These are phyloP conservation scores for Achlya hypogyna DNA, from an alignment of 352 stramenopile genomes.

Conservation along the genomic window DNA sequence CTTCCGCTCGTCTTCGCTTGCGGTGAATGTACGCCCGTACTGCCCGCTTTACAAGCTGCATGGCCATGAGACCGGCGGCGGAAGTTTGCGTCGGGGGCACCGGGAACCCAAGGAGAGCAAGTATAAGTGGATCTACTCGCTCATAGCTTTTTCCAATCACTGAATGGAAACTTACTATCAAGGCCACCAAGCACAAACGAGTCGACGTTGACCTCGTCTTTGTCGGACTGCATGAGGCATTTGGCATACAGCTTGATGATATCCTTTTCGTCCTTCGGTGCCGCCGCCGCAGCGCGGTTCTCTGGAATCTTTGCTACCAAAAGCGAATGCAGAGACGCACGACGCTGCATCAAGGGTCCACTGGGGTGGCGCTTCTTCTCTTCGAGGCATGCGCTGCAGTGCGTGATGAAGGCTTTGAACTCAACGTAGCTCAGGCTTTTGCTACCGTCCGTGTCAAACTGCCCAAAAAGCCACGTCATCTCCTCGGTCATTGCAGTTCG, in stretches of 20 bases:
- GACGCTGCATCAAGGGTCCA: not conserved
- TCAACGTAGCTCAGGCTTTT: conserved; percentile 19
- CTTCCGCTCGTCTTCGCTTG: not conserved
- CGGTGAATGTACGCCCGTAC: conserved; percentile 13
- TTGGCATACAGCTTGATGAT: conserved; percentile 19
- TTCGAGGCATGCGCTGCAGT: not conserved
- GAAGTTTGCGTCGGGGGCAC: conserved; percentile 16
- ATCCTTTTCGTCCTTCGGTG: conserved; percentile 11
- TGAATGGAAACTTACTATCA: conserved; percentile 2
- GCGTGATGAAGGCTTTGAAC: conserved; percentile 15
- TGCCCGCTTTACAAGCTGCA: conserved; percentile 12
- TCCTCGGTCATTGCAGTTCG: conserved; percentile 5
- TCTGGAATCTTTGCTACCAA: not conserved
- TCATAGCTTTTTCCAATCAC: not conserved
- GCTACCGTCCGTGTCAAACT: conserved; percentile 19
- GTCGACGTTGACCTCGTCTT: conserved; percentile 18
- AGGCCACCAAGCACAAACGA: conserved; percentile 18
- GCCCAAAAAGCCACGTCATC: conserved; percentile 11
- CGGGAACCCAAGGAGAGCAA: conserved; percentile 15
- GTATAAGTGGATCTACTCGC: conserved; percentile 8
- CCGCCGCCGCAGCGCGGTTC: not conserved
- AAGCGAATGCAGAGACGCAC: not conserved
- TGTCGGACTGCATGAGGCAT: conserved; percentile 20
- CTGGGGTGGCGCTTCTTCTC: not conserved
- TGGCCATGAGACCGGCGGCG: not conserved